Evolutionary conservation across 768 basidiomycete genomes (phyloP).

Genomic region (Hygrocybe punicea): DNA sequence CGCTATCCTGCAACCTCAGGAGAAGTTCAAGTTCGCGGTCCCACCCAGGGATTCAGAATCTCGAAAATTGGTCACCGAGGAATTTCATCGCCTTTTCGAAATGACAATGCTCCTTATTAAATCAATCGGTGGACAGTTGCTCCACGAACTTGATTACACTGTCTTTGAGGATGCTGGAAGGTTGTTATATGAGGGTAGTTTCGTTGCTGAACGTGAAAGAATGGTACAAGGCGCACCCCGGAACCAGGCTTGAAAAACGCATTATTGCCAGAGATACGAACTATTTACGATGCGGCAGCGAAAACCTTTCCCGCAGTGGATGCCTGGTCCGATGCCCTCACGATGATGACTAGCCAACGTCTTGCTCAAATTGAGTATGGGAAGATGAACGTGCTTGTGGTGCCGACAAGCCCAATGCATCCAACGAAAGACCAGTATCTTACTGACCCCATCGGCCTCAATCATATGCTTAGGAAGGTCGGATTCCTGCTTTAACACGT

Average conservation of each 20-base stretch:
- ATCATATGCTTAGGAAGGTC: slow-evolving; percentile 8
- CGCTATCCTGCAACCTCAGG: slow-evolving; percentile 1
- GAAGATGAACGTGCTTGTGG: slow-evolving; percentile 8
- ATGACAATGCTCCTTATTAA: not conserved
- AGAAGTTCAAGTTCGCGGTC: slow-evolving; percentile 6
- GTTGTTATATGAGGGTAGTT: slow-evolving; percentile 8
- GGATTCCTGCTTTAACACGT: not conserved
- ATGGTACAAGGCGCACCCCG: slow-evolving; percentile 9
- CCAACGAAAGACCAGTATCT: slow-evolving; percentile 6
- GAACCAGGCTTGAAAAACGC: slow-evolving; percentile 1
- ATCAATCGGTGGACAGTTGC: slow-evolving; percentile 3
- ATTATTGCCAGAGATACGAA: slow-evolving; percentile 5
- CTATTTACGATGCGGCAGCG: slow-evolving; percentile 5
- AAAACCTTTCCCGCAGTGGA: slow-evolving; percentile 6
- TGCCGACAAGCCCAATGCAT: slow-evolving; percentile 8
- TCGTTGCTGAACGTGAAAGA: slow-evolving; percentile 7
- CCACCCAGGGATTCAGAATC: slow-evolving; percentile 6
- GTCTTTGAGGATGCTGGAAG: slow-evolving; percentile 8
- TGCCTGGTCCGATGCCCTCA: slow-evolving; percentile 6
- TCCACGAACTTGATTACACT: slow-evolving; percentile 2
- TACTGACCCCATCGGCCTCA: slow-evolving; percentile 6
- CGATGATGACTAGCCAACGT: slow-evolving; percentile 8
- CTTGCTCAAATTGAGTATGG: slow-evolving; percentile 7
- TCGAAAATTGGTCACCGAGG: slow-evolving; percentile 1
- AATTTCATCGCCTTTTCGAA: slow-evolving; percentile 6